Conservation (phyloP, 768 basidiomycete species). For the Mycena polygramma region DNA sequence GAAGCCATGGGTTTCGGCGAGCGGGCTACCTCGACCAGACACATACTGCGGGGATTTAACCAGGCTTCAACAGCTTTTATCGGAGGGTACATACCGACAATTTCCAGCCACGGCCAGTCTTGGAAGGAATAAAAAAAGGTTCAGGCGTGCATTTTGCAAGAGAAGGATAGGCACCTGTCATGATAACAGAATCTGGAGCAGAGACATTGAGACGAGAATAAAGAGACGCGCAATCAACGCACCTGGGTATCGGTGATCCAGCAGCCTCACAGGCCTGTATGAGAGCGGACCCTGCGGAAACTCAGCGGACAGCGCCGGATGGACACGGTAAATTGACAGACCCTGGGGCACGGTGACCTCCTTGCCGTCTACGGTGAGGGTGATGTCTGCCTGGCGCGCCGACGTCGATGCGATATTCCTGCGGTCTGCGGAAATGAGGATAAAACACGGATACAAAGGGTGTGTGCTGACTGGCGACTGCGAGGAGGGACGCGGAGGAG, state of each 20-base stretch:
- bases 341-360: constrained; percentile 98
- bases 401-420: constrained; percentile 77
- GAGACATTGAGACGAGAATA: constrained; percentile 37
- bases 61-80: too few relatives aligned
- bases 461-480: constrained; percentile 28
- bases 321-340: constrained; percentile 51
- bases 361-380: constrained; percentile 96
- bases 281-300: constrained; percentile 82
- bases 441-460: constrained; percentile 20
- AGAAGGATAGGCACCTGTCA: constrained; percentile 70
- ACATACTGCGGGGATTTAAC: constrained; percentile 76
- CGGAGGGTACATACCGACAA: constrained; percentile 62
- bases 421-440: constrained; percentile 56
- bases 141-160: constrained; percentile 16
- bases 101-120: constrained; percentile 98
- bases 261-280: constrained; percentile 97
- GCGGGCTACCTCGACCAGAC: constrained; percentile 96
- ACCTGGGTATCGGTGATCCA: constrained; percentile 86
- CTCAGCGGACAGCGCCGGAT: constrained; percentile 11
- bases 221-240: constrained; percentile 34
- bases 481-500: constrained; percentile 77
- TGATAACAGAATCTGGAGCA: constrained; percentile 82
- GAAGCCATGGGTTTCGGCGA: constrained; percentile 96
- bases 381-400: constrained; percentile 81
- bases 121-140: constrained; percentile 12